A percentile compares a stretch with the other conserved stretches of the same genome.
phyloP scores from a whole-genome alignment of 1,284 basidiomycete species.

The Heliocybe sulcata region DNA sequence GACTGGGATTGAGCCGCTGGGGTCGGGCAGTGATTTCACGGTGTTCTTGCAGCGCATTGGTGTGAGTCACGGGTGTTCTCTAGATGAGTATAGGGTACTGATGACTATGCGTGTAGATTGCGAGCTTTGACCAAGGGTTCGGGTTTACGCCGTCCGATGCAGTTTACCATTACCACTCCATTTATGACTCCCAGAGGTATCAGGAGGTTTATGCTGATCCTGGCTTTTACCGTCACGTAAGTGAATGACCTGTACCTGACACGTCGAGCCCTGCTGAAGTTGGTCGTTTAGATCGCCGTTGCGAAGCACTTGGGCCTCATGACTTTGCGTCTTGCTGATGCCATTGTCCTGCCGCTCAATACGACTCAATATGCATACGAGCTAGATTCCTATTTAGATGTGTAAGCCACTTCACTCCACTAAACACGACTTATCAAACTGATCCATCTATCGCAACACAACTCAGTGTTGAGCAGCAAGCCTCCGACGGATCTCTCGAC shows the following conservation, averaged over 20 bases:
- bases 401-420: slow-evolving; percentile 22
- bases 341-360: slow-evolving; percentile 63
- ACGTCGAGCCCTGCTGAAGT: neutral
- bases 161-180: slow-evolving; percentile 71
- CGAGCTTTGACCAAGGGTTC: slow-evolving; percentile 50
- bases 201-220: slow-evolving; percentile 70
- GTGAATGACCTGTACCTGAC: slow-evolving; percentile 11
- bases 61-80: neutral
- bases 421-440: neutral
- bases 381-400: slow-evolving; percentile 40
- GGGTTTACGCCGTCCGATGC: slow-evolving; percentile 40
- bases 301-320: slow-evolving; percentile 62
- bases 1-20: slow-evolving; percentile 31
- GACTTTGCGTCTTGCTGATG: slow-evolving; percentile 53
- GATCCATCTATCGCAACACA: slow-evolving; percentile 22
- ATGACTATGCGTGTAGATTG: slow-evolving; percentile 26
- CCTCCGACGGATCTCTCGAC: slow-evolving; percentile 4
- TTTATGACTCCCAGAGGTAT: slow-evolving; percentile 73
- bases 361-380: slow-evolving; percentile 63
- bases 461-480: slow-evolving; percentile 5
- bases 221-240: slow-evolving; percentile 59
- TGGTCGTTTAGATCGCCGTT: slow-evolving; percentile 43
- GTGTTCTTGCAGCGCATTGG: slow-evolving; percentile 59
- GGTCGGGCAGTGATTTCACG: slow-evolving; percentile 71
- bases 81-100: neutral